A percentile compares a stretch with the other conserved stretches of the same genome.
These are phyloP conservation scores for Lentinula novae-zelandiae DNA, from an alignment of 1,284 basidiomycete genomes.

Conservation along the genomic window DNA sequence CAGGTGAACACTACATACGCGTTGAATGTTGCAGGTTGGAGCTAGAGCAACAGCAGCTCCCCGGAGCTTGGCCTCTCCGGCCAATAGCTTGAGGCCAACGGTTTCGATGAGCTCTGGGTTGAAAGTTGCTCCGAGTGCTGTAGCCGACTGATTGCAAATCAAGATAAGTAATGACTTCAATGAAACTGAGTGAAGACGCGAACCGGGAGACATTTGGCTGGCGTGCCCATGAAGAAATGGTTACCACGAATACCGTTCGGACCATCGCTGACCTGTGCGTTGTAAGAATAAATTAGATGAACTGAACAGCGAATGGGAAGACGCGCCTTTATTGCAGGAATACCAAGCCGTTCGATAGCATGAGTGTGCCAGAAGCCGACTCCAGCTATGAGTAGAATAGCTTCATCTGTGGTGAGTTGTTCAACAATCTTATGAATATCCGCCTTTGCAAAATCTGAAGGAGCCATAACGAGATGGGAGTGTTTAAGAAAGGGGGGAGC, in stretches of 20 bases:
- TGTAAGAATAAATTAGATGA: neutral
- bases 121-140: conserved; percentile 73
- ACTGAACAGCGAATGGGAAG: neutral
- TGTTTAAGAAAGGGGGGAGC: neutral
- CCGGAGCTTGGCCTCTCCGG: conserved; percentile 66
- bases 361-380: conserved; percentile 78
- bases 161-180: neutral
- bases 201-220: conserved; percentile 58
- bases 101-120: conserved; percentile 62
- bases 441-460: conserved; percentile 65
- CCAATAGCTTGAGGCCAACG: conserved; percentile 64
- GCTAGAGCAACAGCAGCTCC: conserved; percentile 69
- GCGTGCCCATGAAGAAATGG: conserved; percentile 62
- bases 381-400: conserved; percentile 66
- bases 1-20: conserved; percentile 32
- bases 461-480: conserved; percentile 40
- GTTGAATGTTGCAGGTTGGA: conserved; percentile 79
- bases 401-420: conserved; percentile 66
- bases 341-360: conserved; percentile 55
- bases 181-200: conserved; percentile 12
- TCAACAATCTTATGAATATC: conserved; percentile 58
- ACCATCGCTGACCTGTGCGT: conserved; percentile 64
- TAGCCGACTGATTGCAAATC: conserved; percentile 41
- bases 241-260: conserved; percentile 65
- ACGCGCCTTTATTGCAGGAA: conserved; percentile 68